Evolutionary conservation across 208 protist genomes (phyloP).

Genomic region (Trypanosoma boissoni): DNA sequence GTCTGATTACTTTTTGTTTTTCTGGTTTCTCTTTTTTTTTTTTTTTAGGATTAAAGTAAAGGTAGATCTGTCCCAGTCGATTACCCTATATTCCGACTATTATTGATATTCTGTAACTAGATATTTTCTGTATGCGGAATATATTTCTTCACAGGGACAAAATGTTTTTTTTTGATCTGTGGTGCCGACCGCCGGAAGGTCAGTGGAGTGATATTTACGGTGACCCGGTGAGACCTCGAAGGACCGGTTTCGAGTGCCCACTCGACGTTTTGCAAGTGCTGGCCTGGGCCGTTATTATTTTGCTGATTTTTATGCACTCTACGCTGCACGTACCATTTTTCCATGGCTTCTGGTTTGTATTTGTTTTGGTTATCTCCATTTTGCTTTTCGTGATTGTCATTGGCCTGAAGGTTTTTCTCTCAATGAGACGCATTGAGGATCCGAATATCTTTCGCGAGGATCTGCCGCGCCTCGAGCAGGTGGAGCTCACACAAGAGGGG

Average conservation of each 20-base stretch:
- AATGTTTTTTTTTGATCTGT: too few relatives aligned
- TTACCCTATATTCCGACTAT: constrained; percentile 3
- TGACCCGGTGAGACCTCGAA: constrained; percentile 75
- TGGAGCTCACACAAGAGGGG: constrained; percentile 43
- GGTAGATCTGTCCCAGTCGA: constrained; percentile 2
- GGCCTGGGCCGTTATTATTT: constrained; percentile 59
- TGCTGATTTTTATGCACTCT: constrained; percentile 51
- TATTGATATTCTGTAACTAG: not conserved
- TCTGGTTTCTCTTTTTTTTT: constrained; percentile 15
- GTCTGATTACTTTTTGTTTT: not conserved
- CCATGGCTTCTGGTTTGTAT: constrained; percentile 34
- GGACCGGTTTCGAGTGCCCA: constrained; percentile 72
- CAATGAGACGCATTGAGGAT: constrained; percentile 71
- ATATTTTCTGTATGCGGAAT: too few relatives aligned
- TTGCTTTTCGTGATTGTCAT: constrained; percentile 36
- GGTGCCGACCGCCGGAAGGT: constrained; percentile 34
- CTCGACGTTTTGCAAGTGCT: constrained; percentile 67
- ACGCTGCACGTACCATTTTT: constrained; percentile 67
- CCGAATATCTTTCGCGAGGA: constrained; percentile 56
- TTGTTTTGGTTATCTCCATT: constrained; percentile 43
- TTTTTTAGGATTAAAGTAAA: constrained; percentile 10
- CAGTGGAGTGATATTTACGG: constrained; percentile 80
- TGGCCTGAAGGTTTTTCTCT: constrained; percentile 55
- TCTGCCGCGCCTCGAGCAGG: constrained; percentile 47
- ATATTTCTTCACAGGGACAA: too few relatives aligned